Conservation (phyloP, 164 flowering plant genomes). For the Vitis cinerea region DNA sequence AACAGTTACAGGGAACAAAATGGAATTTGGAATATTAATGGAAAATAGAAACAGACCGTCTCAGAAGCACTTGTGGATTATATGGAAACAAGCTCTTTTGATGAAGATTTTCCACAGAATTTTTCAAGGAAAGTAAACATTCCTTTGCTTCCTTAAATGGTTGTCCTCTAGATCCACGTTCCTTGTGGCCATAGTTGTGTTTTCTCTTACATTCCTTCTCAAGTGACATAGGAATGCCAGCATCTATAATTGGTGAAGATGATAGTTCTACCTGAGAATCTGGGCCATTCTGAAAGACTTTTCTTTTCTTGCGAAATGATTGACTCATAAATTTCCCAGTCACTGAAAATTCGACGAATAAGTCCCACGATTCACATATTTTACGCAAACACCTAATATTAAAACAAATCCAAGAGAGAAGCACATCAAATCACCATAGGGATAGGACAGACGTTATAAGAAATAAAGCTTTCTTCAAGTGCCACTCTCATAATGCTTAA, state of each 20-base stretch:
- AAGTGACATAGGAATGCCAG: conserved; percentile 7
- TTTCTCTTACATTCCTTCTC: conserved; percentile 15
- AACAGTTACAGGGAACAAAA: neutral
- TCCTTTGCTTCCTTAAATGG: conserved; percentile 47
- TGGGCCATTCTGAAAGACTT: conserved; percentile 18
- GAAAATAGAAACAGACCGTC: conserved; percentile 44
- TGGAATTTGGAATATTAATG: neutral
- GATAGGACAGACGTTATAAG: neutral
- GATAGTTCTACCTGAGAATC: conserved; percentile 16
- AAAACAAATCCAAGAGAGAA: neutral
- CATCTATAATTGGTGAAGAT: conserved; percentile 9
- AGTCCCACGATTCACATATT: conserved; percentile 51
- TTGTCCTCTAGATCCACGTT: conserved; percentile 5
- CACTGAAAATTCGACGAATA: conserved; percentile 47
- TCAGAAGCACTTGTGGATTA: conserved; percentile 78
- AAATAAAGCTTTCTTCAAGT: neutral
- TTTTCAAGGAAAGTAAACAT: conserved; percentile 65
- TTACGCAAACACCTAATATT: conserved; percentile 63
- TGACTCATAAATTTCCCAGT: conserved; percentile 11
- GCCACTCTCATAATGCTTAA: neutral
- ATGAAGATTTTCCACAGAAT: conserved; percentile 62
- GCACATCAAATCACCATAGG: neutral
- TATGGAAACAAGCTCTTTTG: conserved; percentile 75
- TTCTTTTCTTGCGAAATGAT: conserved; percentile 49
- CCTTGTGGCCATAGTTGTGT: conserved; percentile 7